These are phyloP conservation scores for Allium sativum DNA, from an alignment of 106 monocot species.

Conservation along the genomic window DNA sequence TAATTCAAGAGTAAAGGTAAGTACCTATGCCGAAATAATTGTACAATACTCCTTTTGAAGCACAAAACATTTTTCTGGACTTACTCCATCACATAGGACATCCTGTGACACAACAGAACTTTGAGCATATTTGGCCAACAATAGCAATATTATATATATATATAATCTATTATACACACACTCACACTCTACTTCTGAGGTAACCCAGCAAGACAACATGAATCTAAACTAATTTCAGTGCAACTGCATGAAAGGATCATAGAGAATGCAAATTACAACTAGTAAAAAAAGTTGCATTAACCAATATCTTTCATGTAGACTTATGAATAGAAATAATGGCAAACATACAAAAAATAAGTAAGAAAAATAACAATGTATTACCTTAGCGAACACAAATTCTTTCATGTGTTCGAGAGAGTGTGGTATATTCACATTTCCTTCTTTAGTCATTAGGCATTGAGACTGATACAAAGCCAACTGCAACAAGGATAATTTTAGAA, in stretches of 20 bases:
- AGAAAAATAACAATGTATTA: slow-evolving; percentile 6
- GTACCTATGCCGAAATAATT: slow-evolving; percentile 73
- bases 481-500: slow-evolving; percentile 6
- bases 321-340: too few relatives aligned
- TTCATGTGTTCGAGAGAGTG: slow-evolving; percentile 30
- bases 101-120: slow-evolving; percentile 19
- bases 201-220: too few relatives aligned
- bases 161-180: too few relatives aligned
- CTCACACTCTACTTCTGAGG: too few relatives aligned
- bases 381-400: slow-evolving; percentile 22
- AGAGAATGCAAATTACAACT: too few relatives aligned
- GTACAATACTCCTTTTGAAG: slow-evolving; percentile 48
- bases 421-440: slow-evolving; percentile 40
- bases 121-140: too few relatives aligned
- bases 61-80: slow-evolving; percentile 38
- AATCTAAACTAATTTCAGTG: too few relatives aligned
- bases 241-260: too few relatives aligned
- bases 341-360: background rate
- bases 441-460: slow-evolving; percentile 39
- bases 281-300: too few relatives aligned
- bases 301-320: too few relatives aligned
- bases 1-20: background rate
- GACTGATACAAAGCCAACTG: slow-evolving; percentile 58
- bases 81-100: slow-evolving; percentile 11
- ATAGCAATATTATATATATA: too few relatives aligned